Base-by-base conservation (phyloP, 495 filamentous ascomycete species). In the Lichenothelia convexa region DNA sequence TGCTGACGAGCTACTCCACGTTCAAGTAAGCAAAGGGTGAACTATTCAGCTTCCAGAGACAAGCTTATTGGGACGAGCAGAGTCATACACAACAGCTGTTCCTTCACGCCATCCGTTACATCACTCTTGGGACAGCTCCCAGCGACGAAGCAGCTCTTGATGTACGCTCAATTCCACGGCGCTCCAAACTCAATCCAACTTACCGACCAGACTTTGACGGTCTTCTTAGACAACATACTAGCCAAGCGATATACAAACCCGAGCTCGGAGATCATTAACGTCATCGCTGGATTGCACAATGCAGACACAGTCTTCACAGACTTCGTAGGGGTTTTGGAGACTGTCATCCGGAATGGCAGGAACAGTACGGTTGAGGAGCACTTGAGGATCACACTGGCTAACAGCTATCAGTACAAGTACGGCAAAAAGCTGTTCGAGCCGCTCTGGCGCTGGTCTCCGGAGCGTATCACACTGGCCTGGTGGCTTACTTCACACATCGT, bases 201-300 rank as follows among this genome's bases (percentile, higher is more conserved):
- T 54, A 76, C 56, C 34, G 32, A 30, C 35, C 53, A 95, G 85
- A 94, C 86, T 46, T 70, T 94, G 50, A 84, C 80, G 58, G 72
- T 78, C 23, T 94, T 95, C 54, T 66, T 97, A 58, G 71, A 73
- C 23, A 68, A 68, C 15, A 64, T 91, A 13, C 62, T 95, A 48
- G 66, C 67, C 32, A 97, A 94, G 57, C 83, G 77, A 50, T 95
- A 94, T 56, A 91, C 82, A 23, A 95, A 94, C 46, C 80, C 86
- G 15, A 93, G 84, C 54, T 86, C 86, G 27, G 89, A 97, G 56
- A 80, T 93, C 46, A 93, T 97, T 49, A 72, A 75, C 22, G 66
- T 93, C 7, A 60, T 97, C 33, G 80, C 87, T 4, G 91, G 89
- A 5, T 67, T 97, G 27, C 73, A 92, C 57, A 64, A 84, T 43